Base-by-base conservation (phyloP, 2,329 filamentous ascomycete species). In the Ceratocystis diversiconidia region DNA sequence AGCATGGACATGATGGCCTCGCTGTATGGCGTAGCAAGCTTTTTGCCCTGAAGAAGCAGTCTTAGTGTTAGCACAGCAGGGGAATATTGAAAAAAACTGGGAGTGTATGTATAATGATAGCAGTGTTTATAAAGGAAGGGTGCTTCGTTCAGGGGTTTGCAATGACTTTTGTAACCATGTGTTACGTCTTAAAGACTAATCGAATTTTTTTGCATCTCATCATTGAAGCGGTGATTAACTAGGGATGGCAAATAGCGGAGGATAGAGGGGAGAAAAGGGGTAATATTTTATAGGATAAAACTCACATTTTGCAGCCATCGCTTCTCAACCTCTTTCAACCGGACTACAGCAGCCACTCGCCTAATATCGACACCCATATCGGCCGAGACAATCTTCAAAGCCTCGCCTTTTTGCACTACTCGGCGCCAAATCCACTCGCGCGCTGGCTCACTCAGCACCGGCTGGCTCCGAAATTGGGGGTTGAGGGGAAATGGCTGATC, bases 161-260 rank as follows among this genome's bases (percentile, higher is more conserved):
- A 86, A 86, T 81, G 83, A 83, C 79, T 79, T 83, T 82, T 87
- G 80, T 92, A 92, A 96, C 89, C 90, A 94, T 86, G 80, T 85
- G 75, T 67, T 79, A 76, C 85, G 92, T 97, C 92, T 96, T 96
- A 82, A 95, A 96, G 92, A 97, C 92, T 96, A 96, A 97, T 96
- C 92, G 92, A 88, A 87, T 86, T 86, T 84, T 82, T 82, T 84
- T 77, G 74, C 73, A 71, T 72, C 74, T 83, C 82, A 85, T 85
- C 82, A 84, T 75, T 63, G 68, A 71, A 72, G 61, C 61, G 19
- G 41, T 12, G 10, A 12, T 41, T 3, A 41, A 12, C 10, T 41
- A 41, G 10, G 12, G 1, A 41, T 41, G 10, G 10, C 3, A 12
- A 4, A 15, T 41, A 15, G 36, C 3, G 10, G 12, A 41, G 28